Conservation (phyloP, 1,284 basidiomycete species). For the Ceratobasidium sp. region DNA sequence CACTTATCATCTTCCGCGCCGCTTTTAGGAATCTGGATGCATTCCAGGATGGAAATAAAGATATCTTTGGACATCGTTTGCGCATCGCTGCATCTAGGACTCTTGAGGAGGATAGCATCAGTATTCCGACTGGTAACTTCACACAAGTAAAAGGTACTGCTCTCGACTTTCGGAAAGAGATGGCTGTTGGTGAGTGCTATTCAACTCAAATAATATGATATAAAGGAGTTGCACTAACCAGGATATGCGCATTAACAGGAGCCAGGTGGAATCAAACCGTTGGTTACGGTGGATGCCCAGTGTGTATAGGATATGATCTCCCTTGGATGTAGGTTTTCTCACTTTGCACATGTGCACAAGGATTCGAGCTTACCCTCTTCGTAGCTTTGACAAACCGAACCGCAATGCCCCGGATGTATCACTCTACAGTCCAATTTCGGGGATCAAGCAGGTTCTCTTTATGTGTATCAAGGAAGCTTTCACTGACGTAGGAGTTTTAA, state of each 20-base stretch:
- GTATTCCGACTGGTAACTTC: slow-evolving; percentile 57
- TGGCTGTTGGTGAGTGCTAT: slow-evolving; percentile 53
- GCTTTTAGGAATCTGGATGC: slow-evolving; percentile 62
- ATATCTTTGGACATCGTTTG: slow-evolving; percentile 55
- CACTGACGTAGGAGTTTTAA: slow-evolving; percentile 42
- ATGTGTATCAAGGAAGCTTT: no score
- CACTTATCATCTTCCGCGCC: not conserved
- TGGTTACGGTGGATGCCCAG: slow-evolving; percentile 45
- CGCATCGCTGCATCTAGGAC: slow-evolving; percentile 54
- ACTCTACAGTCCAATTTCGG: slow-evolving; percentile 57
- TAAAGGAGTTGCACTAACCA: not conserved
- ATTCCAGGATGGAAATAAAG: slow-evolving; percentile 55
- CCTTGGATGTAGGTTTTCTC: slow-evolving; percentile 53
- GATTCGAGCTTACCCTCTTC: not conserved
- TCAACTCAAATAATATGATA: not conserved
- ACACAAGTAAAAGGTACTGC: slow-evolving; percentile 52
- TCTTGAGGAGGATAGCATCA: slow-evolving; percentile 56
- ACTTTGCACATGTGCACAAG: not conserved
- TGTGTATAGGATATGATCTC: slow-evolving; percentile 58
- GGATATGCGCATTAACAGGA: not conserved
- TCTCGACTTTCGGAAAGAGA: slow-evolving; percentile 57
- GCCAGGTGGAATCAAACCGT: slow-evolving; percentile 38
- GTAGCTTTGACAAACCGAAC: slow-evolving; percentile 48
- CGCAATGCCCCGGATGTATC: slow-evolving; percentile 51
- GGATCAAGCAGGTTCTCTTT: slow-evolving; percentile 54